These are phyloP conservation scores for Bretziella fagacearum DNA, from an alignment of 2,329 filamentous ascomycete species.

Conservation along the genomic window DNA sequence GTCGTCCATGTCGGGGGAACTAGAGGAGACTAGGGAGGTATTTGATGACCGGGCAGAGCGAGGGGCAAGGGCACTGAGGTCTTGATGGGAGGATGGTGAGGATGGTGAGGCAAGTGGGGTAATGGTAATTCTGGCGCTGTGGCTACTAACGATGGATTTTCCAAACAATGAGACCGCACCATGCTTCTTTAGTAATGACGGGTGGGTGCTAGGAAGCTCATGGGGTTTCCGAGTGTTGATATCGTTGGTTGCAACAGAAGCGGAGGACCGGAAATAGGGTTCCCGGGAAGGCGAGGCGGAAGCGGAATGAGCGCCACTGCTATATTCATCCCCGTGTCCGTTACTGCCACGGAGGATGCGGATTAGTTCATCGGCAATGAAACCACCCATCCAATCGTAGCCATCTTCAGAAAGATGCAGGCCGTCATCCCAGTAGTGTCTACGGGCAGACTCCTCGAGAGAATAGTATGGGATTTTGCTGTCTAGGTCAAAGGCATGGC, in stretches of 20 bases:
- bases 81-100: not conserved
- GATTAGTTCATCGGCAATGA: slow-evolving; percentile 36
- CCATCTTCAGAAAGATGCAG: slow-evolving; percentile 41
- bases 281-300: slow-evolving; percentile 5
- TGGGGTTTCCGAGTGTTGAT: slow-evolving; percentile 13
- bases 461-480: slow-evolving; percentile 35
- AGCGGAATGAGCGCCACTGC: slow-evolving; percentile 14
- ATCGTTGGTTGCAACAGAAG: slow-evolving; percentile 12
- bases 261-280: not conserved
- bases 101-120: slow-evolving; percentile 2
- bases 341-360: slow-evolving; percentile 23
- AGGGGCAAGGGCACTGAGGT: not conserved
- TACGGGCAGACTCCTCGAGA: slow-evolving; percentile 29
- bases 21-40: not conserved
- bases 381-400: slow-evolving; percentile 44
- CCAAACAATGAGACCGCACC: not conserved
- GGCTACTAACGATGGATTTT: not conserved
- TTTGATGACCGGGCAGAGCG: not conserved
- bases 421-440: slow-evolving; percentile 42
- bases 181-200: not conserved
- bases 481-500: slow-evolving; percentile 40
- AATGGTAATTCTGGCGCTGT: not conserved
- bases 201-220: not conserved
- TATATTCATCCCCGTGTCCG: not conserved
- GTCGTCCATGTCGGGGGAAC: not conserved